Conservation (phyloP, 305 asterid species). For the Ajuga reptans region DNA sequence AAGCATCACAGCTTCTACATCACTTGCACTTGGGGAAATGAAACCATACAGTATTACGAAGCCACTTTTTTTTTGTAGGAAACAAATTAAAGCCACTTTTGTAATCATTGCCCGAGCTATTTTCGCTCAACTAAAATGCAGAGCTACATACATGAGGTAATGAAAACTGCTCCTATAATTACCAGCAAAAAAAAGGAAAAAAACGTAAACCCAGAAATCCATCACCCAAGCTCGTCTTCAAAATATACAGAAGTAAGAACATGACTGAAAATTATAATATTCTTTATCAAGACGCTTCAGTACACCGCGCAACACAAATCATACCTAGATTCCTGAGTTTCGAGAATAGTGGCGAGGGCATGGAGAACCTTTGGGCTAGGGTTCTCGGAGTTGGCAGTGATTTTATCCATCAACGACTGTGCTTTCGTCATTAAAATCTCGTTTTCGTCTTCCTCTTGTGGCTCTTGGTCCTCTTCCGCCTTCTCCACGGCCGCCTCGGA, state of each 20-base stretch:
- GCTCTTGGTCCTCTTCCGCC: constrained; percentile 33
- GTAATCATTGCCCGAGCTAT: neutral
- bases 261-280: neutral
- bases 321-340: constrained; percentile 72
- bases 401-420: constrained; percentile 64
- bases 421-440: constrained; percentile 62
- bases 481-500: constrained; percentile 29
- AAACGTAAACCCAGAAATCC: neutral
- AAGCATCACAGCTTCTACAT: neutral
- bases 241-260: neutral
- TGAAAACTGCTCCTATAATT: neutral
- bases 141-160: neutral
- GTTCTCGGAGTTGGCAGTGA: constrained; percentile 67
- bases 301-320: constrained; percentile 15
- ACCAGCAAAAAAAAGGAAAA: neutral
- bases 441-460: constrained; percentile 46
- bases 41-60: neutral
- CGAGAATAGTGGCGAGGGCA: constrained; percentile 75
- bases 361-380: constrained; percentile 75
- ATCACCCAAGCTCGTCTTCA: neutral
- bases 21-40: neutral
- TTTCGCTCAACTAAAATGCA: neutral
- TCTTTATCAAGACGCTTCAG: neutral
- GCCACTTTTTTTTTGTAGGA: too few relatives aligned
- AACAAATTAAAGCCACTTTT: neutral